A percentile compares a stretch with the other conserved stretches of the same genome.
These are phyloP conservation scores for Verbena officinalis DNA, from an alignment of 257 asterid species.

Conservation along the genomic window DNA sequence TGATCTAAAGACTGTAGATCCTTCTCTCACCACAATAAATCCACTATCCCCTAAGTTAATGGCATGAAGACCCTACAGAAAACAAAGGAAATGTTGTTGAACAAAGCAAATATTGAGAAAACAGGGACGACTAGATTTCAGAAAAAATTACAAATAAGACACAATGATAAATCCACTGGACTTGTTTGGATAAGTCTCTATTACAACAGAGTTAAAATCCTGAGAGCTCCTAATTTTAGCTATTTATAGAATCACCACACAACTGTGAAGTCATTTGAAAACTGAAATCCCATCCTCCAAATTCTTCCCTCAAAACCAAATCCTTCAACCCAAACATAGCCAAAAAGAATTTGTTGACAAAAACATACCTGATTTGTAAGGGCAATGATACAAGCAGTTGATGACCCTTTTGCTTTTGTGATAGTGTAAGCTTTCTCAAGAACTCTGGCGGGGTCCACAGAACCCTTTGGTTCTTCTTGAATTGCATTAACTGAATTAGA, in stretches of 20 bases:
- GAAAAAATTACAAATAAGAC: background rate
- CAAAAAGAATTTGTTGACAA: conserved; percentile 20
- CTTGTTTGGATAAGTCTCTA: too few species aligned
- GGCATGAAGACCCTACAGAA: conserved; percentile 90
- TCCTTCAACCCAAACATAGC: too few species aligned
- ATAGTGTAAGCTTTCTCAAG: conserved; percentile 78
- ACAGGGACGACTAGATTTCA: background rate
- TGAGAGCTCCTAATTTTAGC: too few species aligned
- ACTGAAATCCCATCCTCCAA: too few species aligned
- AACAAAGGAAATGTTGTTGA: background rate
- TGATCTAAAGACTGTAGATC: conserved; percentile 80
- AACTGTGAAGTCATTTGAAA: too few species aligned
- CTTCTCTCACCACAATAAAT: conserved; percentile 90
- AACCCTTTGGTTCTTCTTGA: conserved; percentile 79
- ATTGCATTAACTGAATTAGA: conserved; percentile 72
- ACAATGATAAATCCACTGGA: too few species aligned
- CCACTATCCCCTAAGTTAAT: conserved; percentile 96
- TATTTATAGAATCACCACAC: too few species aligned
- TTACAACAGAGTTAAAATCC: too few species aligned
- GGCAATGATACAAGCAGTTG: conserved; percentile 95
- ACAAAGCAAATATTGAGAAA: conserved; percentile 12
- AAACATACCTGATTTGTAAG: conserved; percentile 74
- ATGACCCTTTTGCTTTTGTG: conserved; percentile 84
- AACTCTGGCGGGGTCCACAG: conserved; percentile 81
- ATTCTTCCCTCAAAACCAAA: too few species aligned